Evolutionary conservation across 1,284 basidiomycete genomes (phyloP), one percentile per base, ranked within the genome.

Genomic region (Austroboletus rostrupii): DNA sequence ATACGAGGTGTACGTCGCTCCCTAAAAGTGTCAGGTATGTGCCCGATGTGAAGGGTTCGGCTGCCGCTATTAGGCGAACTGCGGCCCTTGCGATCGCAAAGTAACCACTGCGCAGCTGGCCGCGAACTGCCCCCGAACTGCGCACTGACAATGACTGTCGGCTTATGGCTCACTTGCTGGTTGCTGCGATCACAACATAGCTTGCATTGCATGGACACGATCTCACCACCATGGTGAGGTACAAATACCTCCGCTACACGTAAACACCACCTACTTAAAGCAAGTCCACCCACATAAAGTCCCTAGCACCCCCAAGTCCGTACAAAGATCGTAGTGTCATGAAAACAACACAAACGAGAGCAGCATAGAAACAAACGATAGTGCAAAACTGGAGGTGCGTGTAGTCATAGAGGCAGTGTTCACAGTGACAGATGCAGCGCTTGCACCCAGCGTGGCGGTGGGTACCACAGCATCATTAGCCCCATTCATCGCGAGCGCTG

Each of bases 401-500:
- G 52, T 37, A 26, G 26, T 31, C 43, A 5, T 35, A 7, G 47
- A 47, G 39, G 62, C 62, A 50, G 47, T 43, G 14, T 39, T 50
- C 16, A 48, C 28, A 17, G 59, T 64, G 35, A 53, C 44, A 0
- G 59, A 46, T 20, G 59, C 54, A 26, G 29, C 43, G 19, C 7
- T 47, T 0, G 50, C 36, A 31, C 66, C 62, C 16, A 68, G 17
- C 3, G 65, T 65, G 11, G 53, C 54, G 8, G 45, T 59, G 12
- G 66, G 62, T 3, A 68, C 41, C 3, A 38, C 29, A 17, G 53
- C 37, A 19, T 38, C 62, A 43, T 52, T 37, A 21, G 47, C 20
- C 5, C 62, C 66, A 17, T 64, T 64, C 65, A 58, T 56, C 3
- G 53, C 54, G 8, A 66, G 53, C 8, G 66, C 63, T 3, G 47